phyloP scores from a whole-genome alignment of 2,329 filamentous ascomycete species.

The Phialophora verrucosa region DNA sequence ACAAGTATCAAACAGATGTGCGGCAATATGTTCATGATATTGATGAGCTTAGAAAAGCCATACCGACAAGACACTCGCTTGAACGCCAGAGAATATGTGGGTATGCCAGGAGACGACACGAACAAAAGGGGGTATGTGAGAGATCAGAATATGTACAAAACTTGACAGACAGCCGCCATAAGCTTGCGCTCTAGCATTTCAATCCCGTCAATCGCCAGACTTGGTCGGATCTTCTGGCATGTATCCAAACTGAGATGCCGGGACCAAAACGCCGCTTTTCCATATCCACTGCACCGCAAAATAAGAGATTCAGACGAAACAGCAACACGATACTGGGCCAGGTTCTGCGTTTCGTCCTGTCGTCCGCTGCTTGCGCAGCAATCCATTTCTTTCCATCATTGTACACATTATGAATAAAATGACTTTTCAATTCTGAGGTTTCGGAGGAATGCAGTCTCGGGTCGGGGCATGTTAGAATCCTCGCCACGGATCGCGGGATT shows the following conservation, averaged over 20 bases:
- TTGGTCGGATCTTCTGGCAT: neutral
- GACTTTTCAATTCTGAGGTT: neutral
- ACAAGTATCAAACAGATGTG: neutral
- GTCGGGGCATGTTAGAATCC: slow-evolving; percentile 26
- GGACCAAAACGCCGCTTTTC: neutral
- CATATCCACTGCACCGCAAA: neutral
- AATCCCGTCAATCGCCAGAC: no score
- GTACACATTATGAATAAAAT: slow-evolving; percentile 30
- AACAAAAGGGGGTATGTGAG: slow-evolving; percentile 19
- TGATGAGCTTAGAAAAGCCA: neutral
- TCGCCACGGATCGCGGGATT: slow-evolving; percentile 35
- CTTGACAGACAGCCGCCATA: slow-evolving; percentile 4
- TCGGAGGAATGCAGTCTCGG: neutral
- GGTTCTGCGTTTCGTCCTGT: slow-evolving; percentile 22
- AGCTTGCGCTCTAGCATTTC: neutral
- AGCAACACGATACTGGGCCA: slow-evolving; percentile 9
- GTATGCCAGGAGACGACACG: neutral
- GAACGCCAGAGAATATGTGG: slow-evolving; percentile 13
- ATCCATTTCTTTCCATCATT: slow-evolving; percentile 21
- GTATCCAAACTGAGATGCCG: neutral
- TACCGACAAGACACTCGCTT: slow-evolving; percentile 11
- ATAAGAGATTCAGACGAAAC: neutral
- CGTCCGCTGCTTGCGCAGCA: slow-evolving; percentile 19
- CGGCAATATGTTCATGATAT: slow-evolving; percentile 2
- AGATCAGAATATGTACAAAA: slow-evolving; percentile 17